Conservation (phyloP, 805 yeast species). For the Cyberlindnera maclurae region DNA sequence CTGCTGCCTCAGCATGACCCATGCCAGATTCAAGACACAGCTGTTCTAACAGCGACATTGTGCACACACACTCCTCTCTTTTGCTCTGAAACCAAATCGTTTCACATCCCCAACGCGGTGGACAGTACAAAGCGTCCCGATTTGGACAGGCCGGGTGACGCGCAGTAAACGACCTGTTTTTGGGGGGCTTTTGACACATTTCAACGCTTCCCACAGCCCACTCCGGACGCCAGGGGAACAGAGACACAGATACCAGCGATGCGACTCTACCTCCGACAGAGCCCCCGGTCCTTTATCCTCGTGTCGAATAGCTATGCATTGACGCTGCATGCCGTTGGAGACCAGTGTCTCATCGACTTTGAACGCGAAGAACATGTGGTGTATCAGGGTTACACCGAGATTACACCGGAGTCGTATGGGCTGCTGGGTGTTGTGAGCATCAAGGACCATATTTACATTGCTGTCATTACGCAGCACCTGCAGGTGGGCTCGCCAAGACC, state of each 20-base stretch:
- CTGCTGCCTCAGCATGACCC: too few species aligned
- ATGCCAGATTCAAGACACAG: too few species aligned
- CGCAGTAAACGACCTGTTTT: too few species aligned
- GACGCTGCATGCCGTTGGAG: conserved; percentile 40
- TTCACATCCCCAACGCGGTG: too few species aligned
- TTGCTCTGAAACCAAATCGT: too few species aligned
- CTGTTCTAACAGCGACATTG: too few species aligned
- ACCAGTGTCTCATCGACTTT: conserved; percentile 43
- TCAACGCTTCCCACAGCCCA: too few species aligned
- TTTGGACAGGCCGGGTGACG: too few species aligned
- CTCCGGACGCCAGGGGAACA: too few species aligned
- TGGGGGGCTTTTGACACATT: too few species aligned
- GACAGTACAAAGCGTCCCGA: too few species aligned
- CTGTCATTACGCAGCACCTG: conserved; percentile 46
- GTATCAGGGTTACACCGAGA: conserved; percentile 35
- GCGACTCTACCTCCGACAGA: conserved; percentile 38
- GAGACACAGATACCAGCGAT: conserved; percentile 7
- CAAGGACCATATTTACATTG: conserved; percentile 48
- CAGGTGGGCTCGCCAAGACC: conserved; percentile 56
- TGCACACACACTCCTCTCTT: too few species aligned
- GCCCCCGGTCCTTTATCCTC: conserved; percentile 65
- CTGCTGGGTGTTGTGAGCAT: conserved; percentile 54
- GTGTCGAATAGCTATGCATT: conserved; percentile 53
- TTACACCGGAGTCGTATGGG: conserved; percentile 35
- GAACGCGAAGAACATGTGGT: conserved; percentile 36